Percentiles rank a stretch among this genome's conserved stretches.
These are phyloP conservation scores for Triangularia verruculosa DNA, from an alignment of 2,329 filamentous ascomycete genomes.

Conservation along the genomic window DNA sequence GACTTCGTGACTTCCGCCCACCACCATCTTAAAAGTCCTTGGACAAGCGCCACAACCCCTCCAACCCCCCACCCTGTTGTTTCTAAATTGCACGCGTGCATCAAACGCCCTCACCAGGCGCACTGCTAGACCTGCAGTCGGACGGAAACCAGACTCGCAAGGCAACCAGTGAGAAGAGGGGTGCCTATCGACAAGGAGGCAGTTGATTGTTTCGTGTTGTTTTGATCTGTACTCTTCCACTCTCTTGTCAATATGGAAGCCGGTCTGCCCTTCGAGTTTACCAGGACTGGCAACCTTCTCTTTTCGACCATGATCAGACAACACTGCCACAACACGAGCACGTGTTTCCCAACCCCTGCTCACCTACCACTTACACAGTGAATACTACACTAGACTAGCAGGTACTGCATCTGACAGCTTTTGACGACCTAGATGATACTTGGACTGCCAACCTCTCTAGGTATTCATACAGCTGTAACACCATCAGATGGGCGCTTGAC, in stretches of 20 bases:
- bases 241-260: not conserved
- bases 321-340: slow-evolving; percentile 6
- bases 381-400: not conserved
- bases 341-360: not conserved
- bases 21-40: not conserved
- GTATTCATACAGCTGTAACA: slow-evolving; percentile 3
- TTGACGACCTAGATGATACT: not conserved
- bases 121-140: too few species aligned
- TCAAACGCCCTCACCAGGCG: not conserved
- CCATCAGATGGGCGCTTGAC: not conserved
- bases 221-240: too few species aligned
- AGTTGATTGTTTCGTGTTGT: not conserved
- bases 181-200: not conserved
- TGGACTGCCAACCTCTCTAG: not conserved
- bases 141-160: not conserved
- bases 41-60: not conserved
- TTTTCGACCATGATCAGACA: not conserved
- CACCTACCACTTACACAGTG: slow-evolving; percentile 1
- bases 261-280: not conserved
- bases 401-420: not conserved
- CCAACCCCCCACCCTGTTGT: not conserved
- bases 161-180: not conserved
- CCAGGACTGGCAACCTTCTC: not conserved
- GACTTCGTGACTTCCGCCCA: not conserved
- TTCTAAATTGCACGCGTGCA: not conserved